Base-by-base conservation (phyloP, 1,139 yeast species). In the Hanseniaspora sp. region DNA sequence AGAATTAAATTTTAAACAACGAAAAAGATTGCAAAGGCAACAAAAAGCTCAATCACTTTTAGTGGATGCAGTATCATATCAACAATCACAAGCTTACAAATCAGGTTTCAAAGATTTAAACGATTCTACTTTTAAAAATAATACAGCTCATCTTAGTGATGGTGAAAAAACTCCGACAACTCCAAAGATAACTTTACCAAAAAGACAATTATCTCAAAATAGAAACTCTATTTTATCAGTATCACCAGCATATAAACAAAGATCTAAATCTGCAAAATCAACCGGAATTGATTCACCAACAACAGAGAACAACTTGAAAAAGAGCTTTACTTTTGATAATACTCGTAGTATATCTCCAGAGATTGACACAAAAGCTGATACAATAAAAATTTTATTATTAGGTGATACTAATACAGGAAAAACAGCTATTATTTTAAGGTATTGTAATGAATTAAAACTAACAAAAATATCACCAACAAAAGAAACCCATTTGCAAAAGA, bases 341-440 rank as follows among this genome's bases (percentile, higher is more conserved):
- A 23, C 23, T 12, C 29, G 45, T n/a, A 33, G 44, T 13, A 34
- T 52, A 5, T 33, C 56, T 7, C 43, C 47, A 18, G 44, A 46
- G 29, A 42, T 42, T 44, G 52, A 45, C 5, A 37, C 38, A 42
- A 38, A 47, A 40, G 53, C 58, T 43, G 47, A 46, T 15, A 66
- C 66, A 42, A 62, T 71, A 46, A 71, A 71, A 57, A 56, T 69
- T 11, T 58, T 71, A 18, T 61, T 72, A 8, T 64, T 72, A 28
- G 75, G 75, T 1, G 72, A 71, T 48, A 70, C 75, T 1, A 71
- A 72, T 11, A 74, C 72, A 4, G 76, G 75, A 1, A 72, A 72
- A 57, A 69, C 74, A 3, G 74, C 75, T 1, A 63, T 72, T 58
- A 67, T 72, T 5, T 57, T 71, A n/a, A 67, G 70, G 29, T 72